Base-by-base conservation (phyloP, 805 yeast species). In the Suhomyces faveliae region DNA sequence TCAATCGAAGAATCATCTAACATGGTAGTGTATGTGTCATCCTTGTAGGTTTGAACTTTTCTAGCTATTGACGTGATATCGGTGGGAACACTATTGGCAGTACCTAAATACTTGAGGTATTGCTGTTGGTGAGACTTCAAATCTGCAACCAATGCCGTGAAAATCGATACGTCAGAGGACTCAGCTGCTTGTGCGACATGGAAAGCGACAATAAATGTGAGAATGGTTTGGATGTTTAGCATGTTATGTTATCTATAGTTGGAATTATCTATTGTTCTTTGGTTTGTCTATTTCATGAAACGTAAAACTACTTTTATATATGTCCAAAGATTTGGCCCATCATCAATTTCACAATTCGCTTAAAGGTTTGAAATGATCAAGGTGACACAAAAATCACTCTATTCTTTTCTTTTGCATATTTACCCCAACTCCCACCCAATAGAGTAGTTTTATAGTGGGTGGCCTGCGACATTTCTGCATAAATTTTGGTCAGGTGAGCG, bases 21-120 rank as follows among this genome's bases (percentile, higher is more conserved):
- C 49, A 74, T 60, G 29, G 78, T 73, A 40, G 78, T 74, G 60
- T 71, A 74, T n/a, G 74, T 62, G 44, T 71, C 67, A 56, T 74
- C 76, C 9, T 73, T 73, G 59, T 73, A 74, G 40, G 77, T 73
- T 25, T 54, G 56, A 29, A 65, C 68, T 24, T 55, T 53, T 38
- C 53, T 38, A 39, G 71, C 73, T 45, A 71, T 57, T 12, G 58
- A 43, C 8, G 73, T 55, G 40, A 73, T 59, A 11, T 52, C 64
- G 2, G 60, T 49, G 20, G 67, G 67, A 35, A 60, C 65, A 15
- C 47, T 55, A 15, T 45, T 42, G 29, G 70, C 63, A 6, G 64
- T 61, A 22, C 53, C 61, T 42, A 70, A 55, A 50, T 56, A 68
- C 42, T 63, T 51, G 15, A 72, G 35, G 54, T 73, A 73, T 20